Conservation (phyloP, 257 asterid species). For the Rauvolfia tetraphylla region DNA sequence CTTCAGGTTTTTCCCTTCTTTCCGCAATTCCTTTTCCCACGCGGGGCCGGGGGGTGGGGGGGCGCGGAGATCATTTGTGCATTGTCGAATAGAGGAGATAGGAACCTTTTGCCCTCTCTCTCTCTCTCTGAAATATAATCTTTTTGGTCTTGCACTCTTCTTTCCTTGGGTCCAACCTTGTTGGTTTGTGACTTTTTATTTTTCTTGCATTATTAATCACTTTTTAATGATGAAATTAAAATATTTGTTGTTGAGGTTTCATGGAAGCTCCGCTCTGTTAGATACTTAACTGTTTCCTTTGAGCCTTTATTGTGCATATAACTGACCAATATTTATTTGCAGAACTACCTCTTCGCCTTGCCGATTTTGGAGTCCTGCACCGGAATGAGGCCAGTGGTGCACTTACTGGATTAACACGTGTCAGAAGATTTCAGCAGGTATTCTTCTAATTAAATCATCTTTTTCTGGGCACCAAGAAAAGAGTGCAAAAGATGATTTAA, state of each 20-base stretch:
- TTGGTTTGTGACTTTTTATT: not conserved
- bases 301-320: not conserved
- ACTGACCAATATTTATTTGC: conserved; percentile 27
- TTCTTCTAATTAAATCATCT: not conserved
- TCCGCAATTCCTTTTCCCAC: not conserved
- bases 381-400: conserved; percentile 99
- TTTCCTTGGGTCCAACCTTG: not conserved
- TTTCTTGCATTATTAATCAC: not conserved
- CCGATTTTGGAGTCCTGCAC: conserved; percentile 96
- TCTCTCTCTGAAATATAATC: not conserved
- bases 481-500: not conserved
- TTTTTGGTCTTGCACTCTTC: not conserved
- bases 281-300: not conserved
- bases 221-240: not conserved
- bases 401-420: conserved; percentile 95
- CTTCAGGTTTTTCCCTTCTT: not conserved
- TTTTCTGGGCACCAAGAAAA: not conserved
- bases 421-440: conserved; percentile 99
- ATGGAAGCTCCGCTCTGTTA: not conserved
- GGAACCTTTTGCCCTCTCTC: not conserved
- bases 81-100: not conserved
- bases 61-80: not conserved
- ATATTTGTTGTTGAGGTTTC: not conserved
- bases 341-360: conserved; percentile 96
- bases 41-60: too few species aligned